These are phyloP conservation scores for Astragalus glycyphyllos DNA, from an alignment of 306 rosid species.

Conservation along the genomic window DNA sequence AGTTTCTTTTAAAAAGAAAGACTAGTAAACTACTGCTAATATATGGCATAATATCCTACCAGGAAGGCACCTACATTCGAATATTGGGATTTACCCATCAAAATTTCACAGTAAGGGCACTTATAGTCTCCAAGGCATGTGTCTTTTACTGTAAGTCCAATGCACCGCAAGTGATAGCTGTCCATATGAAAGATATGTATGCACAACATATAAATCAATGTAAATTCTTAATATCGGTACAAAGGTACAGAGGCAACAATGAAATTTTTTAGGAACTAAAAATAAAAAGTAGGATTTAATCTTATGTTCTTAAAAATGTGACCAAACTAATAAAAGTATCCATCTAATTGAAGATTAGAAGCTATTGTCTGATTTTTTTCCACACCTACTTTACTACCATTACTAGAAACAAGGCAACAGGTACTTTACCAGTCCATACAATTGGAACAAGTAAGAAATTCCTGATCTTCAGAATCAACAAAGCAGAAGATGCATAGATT, in stretches of 20 bases:
- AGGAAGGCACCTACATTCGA: constrained; percentile 54
- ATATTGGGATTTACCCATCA: constrained; percentile 51
- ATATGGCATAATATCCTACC: constrained; percentile 56
- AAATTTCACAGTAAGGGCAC: constrained; percentile 67
- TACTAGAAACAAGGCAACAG: constrained; percentile 42
- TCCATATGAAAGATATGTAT: constrained; percentile 47
- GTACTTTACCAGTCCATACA: constrained; percentile 81
- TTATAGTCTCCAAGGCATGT: constrained; percentile 44
- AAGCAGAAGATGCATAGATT: constrained; percentile 62
- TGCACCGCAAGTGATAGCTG: constrained; percentile 84
- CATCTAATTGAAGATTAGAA: constrained; percentile 24
- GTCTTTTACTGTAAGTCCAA: constrained; percentile 51
- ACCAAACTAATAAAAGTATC: constrained; percentile 37
- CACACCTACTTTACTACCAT: constrained; percentile 15
- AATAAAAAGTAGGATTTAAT: constrained; percentile 18
- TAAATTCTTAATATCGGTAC: constrained; percentile 19
- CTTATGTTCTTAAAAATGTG: constrained; percentile 23
- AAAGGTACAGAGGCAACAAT: constrained; percentile 27
- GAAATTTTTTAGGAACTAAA: not conserved
- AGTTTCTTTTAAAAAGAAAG: constrained; percentile 14
- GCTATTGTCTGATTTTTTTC: constrained; percentile 18
- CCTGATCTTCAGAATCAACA: constrained; percentile 52
- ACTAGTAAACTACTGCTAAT: not conserved
- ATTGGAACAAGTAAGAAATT: constrained; percentile 64
- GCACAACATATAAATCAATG: constrained; percentile 34